A percentile compares a stretch with the other conserved stretches of the same genome.
phyloP scores from a whole-genome alignment of 805 yeast species.

The Candida khao-thaluensis region DNA sequence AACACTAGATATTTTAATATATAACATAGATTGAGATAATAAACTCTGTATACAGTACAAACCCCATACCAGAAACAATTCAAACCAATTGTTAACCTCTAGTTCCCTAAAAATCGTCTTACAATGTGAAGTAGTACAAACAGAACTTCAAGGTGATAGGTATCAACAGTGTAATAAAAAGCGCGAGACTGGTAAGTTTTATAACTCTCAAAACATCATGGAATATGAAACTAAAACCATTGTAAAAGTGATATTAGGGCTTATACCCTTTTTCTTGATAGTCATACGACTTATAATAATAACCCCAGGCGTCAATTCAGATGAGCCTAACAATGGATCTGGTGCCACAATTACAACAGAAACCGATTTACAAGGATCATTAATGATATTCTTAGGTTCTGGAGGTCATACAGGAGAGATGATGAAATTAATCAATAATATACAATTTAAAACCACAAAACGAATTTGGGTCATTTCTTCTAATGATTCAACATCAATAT shows the following conservation, averaged over 20 bases:
- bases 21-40: too few species aligned
- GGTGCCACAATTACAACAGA: not conserved
- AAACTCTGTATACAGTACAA: too few species aligned
- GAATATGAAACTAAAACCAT: constrained; percentile 21
- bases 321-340: not conserved
- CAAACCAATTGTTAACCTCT: too few species aligned
- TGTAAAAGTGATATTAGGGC: constrained; percentile 4
- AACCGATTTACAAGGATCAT: constrained; percentile 14
- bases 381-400: constrained; percentile 78
- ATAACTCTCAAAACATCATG: too few species aligned
- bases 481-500: constrained; percentile 51
- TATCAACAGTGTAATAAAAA: too few species aligned
- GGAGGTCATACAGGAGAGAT: constrained; percentile 98
- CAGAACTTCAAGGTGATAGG: too few species aligned
- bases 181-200: too few species aligned
- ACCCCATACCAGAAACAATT: too few species aligned
- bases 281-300: constrained; percentile 23
- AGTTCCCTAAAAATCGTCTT: too few species aligned
- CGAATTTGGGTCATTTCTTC: constrained; percentile 46
- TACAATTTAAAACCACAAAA: constrained; percentile 26
- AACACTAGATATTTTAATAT: too few species aligned
- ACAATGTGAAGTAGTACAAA: too few species aligned
- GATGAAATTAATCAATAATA: constrained; percentile 60
- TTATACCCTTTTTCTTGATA: constrained; percentile 22
- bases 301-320: constrained; percentile 22